Evolutionary conservation across 768 basidiomycete species (phyloP).

Genomic region (Neoboletus magnificus): DNA sequence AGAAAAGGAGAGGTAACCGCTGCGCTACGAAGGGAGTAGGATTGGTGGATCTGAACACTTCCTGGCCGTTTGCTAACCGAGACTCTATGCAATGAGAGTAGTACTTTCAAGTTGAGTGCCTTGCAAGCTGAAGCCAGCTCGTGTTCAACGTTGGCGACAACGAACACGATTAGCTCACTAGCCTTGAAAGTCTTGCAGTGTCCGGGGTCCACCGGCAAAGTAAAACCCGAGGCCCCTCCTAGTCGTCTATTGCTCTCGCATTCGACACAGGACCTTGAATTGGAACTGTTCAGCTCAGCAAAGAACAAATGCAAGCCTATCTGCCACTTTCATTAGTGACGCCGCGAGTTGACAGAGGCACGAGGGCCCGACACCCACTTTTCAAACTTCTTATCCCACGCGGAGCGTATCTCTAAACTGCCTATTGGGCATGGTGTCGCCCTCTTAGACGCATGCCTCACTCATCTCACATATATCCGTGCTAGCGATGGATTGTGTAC

Average conservation of each 20-base stretch:
- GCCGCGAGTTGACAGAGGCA: background rate
- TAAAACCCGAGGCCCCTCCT: no score
- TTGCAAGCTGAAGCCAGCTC: background rate
- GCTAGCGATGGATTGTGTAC: background rate
- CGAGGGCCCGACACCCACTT: background rate
- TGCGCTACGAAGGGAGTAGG: background rate
- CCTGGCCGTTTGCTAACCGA: background rate
- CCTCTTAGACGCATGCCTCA: no score
- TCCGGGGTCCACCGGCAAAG: constrained; percentile 12
- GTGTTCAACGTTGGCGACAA: constrained; percentile 8
- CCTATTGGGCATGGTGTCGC: no score
- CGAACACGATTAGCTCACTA: background rate
- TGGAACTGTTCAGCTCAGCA: background rate
- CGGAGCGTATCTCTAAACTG: no score
- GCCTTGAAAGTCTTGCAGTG: constrained; percentile 10
- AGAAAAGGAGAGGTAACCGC: constrained; percentile 3
- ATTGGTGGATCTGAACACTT: background rate
- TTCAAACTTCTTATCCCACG: background rate
- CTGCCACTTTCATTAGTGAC: background rate
- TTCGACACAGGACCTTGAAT: background rate
- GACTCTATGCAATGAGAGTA: background rate
- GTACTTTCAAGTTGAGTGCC: background rate
- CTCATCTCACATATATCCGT: background rate
- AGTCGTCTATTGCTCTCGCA: no score
- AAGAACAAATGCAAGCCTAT: background rate